A percentile compares a stretch with the other conserved stretches of the same genome.
Evolutionary conservation across 345 rosid genomes (phyloP).

Genomic region (Draba incana): DNA sequence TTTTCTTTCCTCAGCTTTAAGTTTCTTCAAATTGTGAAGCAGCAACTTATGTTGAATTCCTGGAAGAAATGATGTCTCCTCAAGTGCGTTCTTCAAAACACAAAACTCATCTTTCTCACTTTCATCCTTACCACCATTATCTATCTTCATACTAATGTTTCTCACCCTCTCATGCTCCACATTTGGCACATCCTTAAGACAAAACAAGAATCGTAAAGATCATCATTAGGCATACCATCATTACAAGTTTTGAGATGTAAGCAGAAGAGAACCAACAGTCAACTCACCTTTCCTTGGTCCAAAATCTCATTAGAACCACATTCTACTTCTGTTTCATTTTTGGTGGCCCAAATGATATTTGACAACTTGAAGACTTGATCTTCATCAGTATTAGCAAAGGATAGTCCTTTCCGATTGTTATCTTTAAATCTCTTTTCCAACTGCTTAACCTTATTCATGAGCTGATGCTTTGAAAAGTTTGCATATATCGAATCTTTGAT

Average conservation of each 20-base stretch:
- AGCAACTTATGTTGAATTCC: constrained; percentile 19
- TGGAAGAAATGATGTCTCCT: neutral
- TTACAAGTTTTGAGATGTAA: no score
- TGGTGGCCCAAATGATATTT: neutral
- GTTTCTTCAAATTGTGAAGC: neutral
- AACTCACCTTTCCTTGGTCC: constrained; percentile 13
- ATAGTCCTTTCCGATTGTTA: neutral
- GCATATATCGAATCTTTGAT: neutral
- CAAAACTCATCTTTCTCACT: constrained; percentile 5
- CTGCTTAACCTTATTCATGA: neutral
- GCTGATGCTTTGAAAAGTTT: neutral
- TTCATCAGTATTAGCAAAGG: neutral
- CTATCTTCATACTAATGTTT: neutral
- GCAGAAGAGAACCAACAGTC: neutral
- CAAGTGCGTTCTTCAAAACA: constrained; percentile 19
- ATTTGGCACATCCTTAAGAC: neutral
- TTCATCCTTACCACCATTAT: constrained; percentile 4
- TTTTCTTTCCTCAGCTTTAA: neutral
- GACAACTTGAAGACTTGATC: neutral
- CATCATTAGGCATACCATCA: no score
- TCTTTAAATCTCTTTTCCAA: neutral
- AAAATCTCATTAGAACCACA: neutral
- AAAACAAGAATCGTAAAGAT: neutral
- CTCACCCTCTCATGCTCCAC: neutral
- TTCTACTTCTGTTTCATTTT: neutral